These are phyloP conservation scores for Lasiodiplodia theobromae DNA, from an alignment of 2,329 filamentous ascomycete genomes.

Conservation along the genomic window DNA sequence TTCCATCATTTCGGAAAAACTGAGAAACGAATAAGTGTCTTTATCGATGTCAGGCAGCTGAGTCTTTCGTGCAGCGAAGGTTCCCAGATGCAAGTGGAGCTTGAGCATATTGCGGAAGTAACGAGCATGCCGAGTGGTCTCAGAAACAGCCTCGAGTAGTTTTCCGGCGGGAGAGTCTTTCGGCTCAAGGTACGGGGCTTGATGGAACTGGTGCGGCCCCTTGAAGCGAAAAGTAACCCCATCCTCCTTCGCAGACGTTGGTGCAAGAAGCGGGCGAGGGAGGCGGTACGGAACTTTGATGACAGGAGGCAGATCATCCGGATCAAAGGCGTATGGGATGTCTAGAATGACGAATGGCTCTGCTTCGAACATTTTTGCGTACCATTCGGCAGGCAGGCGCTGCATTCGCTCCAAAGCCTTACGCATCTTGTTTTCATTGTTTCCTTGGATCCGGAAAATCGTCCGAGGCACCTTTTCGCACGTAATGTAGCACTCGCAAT, in stretches of 20 bases:
- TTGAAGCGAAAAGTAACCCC: not conserved
- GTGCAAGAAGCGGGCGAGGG: not conserved
- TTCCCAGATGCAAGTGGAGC: slow-evolving; percentile 11
- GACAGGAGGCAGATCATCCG: not conserved
- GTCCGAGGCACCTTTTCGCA: slow-evolving; percentile 28
- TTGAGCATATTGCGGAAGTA: not conserved
- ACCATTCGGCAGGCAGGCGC: slow-evolving; percentile 37
- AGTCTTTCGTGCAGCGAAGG: slow-evolving; percentile 7
- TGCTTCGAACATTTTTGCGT: slow-evolving; percentile 30
- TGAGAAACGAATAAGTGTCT: not conserved
- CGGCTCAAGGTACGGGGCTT: not conserved
- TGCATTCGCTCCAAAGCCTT: slow-evolving; percentile 36
- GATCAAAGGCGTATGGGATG: not conserved
- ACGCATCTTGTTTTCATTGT: slow-evolving; percentile 32
- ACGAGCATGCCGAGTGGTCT: not conserved
- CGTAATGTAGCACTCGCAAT: slow-evolving; percentile 40
- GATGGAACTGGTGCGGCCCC: not conserved
- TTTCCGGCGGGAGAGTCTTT: not conserved
- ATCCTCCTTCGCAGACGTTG: not conserved
- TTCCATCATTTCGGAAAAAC: slow-evolving; percentile 13
- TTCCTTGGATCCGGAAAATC: slow-evolving; percentile 37
- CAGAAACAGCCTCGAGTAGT: not conserved
- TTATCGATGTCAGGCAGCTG: not conserved
- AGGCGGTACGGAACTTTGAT: not conserved
- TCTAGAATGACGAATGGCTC: slow-evolving; percentile 36